phyloP scores from a whole-genome alignment of 208 protist species.

The Dictyostelium gargantuum region DNA sequence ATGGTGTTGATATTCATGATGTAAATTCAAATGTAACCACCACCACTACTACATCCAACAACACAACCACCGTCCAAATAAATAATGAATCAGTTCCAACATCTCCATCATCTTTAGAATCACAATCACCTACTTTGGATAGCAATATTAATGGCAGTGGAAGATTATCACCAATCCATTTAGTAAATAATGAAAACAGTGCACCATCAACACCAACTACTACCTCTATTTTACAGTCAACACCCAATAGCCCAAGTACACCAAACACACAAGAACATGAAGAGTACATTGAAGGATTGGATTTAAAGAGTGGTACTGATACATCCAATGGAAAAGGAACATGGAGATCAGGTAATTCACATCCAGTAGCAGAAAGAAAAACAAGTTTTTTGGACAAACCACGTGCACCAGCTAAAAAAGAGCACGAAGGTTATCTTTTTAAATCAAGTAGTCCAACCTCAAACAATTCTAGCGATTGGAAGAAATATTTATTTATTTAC shows the following conservation, averaged over 20 bases:
- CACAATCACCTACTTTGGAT: not conserved
- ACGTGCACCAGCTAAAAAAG: not conserved
- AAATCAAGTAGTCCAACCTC: conserved; percentile 9
- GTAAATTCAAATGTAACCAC: too few species aligned
- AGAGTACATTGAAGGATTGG: not conserved
- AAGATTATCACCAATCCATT: not conserved
- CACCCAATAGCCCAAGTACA: not conserved
- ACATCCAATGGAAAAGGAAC: not conserved
- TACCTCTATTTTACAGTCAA: not conserved
- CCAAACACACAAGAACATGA: not conserved
- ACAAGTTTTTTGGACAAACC: conserved; percentile 15
- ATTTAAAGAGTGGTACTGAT: not conserved
- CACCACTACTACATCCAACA: not conserved
- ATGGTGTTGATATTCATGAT: too few species aligned
- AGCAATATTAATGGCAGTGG: not conserved
- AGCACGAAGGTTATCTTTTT: conserved; percentile 6
- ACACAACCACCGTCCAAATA: not conserved
- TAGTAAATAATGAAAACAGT: not conserved
- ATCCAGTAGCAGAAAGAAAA: not conserved
- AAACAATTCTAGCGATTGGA: conserved; percentile 26
- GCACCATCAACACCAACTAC: not conserved
- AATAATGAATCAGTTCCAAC: not conserved
- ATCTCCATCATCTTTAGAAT: not conserved
- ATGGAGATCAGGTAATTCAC: not conserved
- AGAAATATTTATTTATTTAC: conserved; percentile 44